A percentile compares a stretch with the other conserved stretches of the same genome.
Evolutionary conservation across 257 asterid species (phyloP).

Genomic region (Linaria vulgaris): DNA sequence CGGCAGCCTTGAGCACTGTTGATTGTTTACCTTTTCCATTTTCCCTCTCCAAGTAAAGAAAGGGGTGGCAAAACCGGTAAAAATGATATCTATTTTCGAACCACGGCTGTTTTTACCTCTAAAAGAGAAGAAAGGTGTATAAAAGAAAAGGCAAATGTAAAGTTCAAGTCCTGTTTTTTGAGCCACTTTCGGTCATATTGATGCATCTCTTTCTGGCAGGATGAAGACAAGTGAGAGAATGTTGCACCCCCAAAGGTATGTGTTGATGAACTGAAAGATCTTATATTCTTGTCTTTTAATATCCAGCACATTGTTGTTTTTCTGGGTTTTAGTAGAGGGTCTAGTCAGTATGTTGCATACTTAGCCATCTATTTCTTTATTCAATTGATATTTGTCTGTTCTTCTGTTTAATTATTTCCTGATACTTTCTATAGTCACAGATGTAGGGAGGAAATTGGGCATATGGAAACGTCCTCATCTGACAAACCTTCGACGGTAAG

Average conservation of each 20-base stretch:
- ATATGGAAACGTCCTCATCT: slow-evolving; percentile 39
- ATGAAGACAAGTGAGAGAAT: slow-evolving; percentile 27
- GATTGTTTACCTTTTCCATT: slow-evolving; percentile 11
- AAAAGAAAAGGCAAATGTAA: neutral
- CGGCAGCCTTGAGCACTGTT: slow-evolving; percentile 11
- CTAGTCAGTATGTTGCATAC: slow-evolving; percentile 9
- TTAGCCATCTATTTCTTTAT: slow-evolving; percentile 4
- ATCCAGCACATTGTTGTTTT: slow-evolving; percentile 5
- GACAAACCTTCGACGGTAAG: slow-evolving; percentile 55
- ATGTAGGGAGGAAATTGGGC: slow-evolving; percentile 38
- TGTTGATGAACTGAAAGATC: slow-evolving; percentile 10
- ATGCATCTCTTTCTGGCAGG: slow-evolving; percentile 29
- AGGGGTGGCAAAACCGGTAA: neutral
- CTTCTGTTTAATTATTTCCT: slow-evolving; percentile 24
- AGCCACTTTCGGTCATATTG: slow-evolving; percentile 20
- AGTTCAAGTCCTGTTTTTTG: slow-evolving; percentile 11
- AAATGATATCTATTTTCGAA: neutral
- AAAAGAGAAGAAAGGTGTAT: neutral
- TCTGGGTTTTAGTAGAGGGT: neutral
- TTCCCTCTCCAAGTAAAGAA: slow-evolving; percentile 3
- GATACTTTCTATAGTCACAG: slow-evolving; percentile 36
- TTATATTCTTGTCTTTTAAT: slow-evolving; percentile 5
- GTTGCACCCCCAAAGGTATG: slow-evolving; percentile 30
- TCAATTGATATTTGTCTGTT: slow-evolving; percentile 12
- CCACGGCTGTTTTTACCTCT: neutral